phyloP scores from a whole-genome alignment of 2,329 filamentous ascomycete species.

The Claviceps purpurea region DNA sequence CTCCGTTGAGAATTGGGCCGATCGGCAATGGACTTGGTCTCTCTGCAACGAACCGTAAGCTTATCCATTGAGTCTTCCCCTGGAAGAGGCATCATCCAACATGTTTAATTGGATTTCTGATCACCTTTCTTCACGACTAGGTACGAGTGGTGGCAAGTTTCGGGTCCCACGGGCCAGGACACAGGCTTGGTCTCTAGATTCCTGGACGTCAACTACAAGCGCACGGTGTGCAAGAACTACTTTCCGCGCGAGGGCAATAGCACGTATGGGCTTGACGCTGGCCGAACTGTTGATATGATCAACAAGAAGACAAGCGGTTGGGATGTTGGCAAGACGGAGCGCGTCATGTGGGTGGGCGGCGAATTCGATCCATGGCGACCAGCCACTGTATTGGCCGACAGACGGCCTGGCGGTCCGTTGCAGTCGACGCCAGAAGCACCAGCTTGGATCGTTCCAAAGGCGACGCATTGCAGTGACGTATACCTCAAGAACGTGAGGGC shows the following conservation, averaged over 20 bases:
- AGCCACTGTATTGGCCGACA: constrained; percentile 36
- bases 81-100: no score
- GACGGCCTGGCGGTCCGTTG: constrained; percentile 41
- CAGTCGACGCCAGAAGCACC: constrained; percentile 31
- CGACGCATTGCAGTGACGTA: constrained; percentile 43
- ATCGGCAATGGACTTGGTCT: constrained; percentile 45
- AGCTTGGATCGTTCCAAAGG: constrained; percentile 38
- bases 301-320: constrained; percentile 47
- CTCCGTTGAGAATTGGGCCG: constrained; percentile 25
- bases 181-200: background rate
- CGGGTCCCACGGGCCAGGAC: constrained; percentile 8
- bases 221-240: constrained; percentile 39
- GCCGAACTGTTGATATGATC: constrained; percentile 19
- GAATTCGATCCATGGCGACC: constrained; percentile 48
- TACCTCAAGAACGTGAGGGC: constrained; percentile 28
- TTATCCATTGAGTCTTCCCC: background rate
- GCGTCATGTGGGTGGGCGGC: constrained; percentile 45
- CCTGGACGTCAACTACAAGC: constrained; percentile 31
- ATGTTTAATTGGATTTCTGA: background rate
- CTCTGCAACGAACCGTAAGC: constrained; percentile 46
- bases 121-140: background rate
- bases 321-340: constrained; percentile 33
- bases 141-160: constrained; percentile 17
- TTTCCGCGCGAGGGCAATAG: constrained; percentile 28
- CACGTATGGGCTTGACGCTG: constrained; percentile 18